Percentiles rank a stretch among this genome's conserved stretches.
Evolutionary conservation across 805 yeast genomes (phyloP).

Genomic region (Ogataea angusta): DNA sequence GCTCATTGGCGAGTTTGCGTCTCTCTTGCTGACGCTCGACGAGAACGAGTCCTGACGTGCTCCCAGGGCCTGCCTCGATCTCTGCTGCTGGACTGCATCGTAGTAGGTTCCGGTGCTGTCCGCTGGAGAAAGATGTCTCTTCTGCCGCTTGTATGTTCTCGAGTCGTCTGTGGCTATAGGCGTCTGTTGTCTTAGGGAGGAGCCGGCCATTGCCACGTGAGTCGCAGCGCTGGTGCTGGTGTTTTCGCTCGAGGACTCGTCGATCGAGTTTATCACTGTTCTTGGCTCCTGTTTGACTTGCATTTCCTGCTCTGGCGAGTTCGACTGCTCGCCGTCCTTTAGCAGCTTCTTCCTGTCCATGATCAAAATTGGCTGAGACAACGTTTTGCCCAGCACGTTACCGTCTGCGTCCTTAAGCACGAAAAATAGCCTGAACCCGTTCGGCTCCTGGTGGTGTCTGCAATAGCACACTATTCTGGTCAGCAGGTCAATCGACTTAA

Average conservation of each 20-base stretch:
- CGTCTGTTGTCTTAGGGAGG: constrained; percentile 7
- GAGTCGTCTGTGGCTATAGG: constrained; percentile 11
- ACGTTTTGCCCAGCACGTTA: constrained; percentile 64
- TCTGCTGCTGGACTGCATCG: constrained; percentile 27
- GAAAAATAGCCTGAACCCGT: constrained; percentile 75
- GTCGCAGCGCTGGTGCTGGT: constrained; percentile 22
- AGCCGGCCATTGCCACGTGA: constrained; percentile 5
- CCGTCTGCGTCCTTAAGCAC: constrained; percentile 61
- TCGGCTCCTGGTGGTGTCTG: constrained; percentile 87
- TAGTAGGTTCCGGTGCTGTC: constrained; percentile 24
- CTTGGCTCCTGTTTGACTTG: constrained; percentile 19
- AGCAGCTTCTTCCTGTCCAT: constrained; percentile 87
- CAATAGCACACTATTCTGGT: constrained; percentile 93
- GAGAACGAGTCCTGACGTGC: constrained; percentile 22
- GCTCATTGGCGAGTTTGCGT: constrained; percentile 29
- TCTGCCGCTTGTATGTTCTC: constrained; percentile 28
- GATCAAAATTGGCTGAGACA: constrained; percentile 77
- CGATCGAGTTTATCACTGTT: constrained; percentile 26
- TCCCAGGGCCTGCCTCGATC: constrained; percentile 13
- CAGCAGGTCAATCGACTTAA: constrained; percentile 44
- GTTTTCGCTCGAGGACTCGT: constrained; percentile 33
- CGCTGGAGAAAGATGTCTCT: constrained; percentile 32
- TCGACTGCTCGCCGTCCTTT: constrained; percentile 34
- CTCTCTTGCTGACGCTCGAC: constrained; percentile 23
- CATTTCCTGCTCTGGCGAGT: constrained; percentile 11